Evolutionary conservation across 148 eudicot species (phyloP), one percentile per base, ranked within the genome.

Genomic region (Tetragonia tetragonoides): DNA sequence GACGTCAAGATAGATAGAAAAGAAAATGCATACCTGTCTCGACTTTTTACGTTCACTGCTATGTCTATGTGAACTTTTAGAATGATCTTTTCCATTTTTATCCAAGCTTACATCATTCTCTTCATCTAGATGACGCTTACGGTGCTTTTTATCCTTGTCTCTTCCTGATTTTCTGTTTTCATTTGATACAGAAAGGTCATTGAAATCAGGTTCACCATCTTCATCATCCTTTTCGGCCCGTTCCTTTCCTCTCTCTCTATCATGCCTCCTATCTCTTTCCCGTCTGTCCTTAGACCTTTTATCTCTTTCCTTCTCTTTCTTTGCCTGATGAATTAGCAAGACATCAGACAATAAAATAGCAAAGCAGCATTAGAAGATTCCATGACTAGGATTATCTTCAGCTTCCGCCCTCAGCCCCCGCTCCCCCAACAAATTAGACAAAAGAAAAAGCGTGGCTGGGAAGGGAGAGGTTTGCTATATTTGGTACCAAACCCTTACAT

Each of bases 71-170:
- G 90, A 90, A 76, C 81, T 83, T 84, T 83, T 91, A 51, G 88
- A 86, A 82, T 80, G 80, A 49, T 90, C 97, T 78, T 78, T 91
- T 74, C 85, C 92, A 54, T 77, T 81, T 80, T 85, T 93, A 76
- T 85, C 94, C n/a, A 83, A 81, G 83, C 83, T 86, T 67, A 75
- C 56, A 64, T 86, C 90, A 46, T 90, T 90, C 68, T 81, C 86
- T 72, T 81, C 86, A 79, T 80, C 88, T 23, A 72, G 75, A 76
- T 84, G 84, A 65, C 87, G 85, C 78, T 87, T 92, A 64, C 85
- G 86, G 76, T 86, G 91, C 77, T 80, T 94, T 84, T 77, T 90
- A 51, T 87, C 93, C 86, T 85, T 89, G 70, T 89, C 93, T 84
- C 84, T 92, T 84, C 87, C 89, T 8, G 87, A 85, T 64, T 80